A percentile compares a stretch with the other conserved stretches of the same genome.
phyloP scores from a whole-genome alignment of 192 early-diverging fungal genomes.

The Rhizophagus clarus region DNA sequence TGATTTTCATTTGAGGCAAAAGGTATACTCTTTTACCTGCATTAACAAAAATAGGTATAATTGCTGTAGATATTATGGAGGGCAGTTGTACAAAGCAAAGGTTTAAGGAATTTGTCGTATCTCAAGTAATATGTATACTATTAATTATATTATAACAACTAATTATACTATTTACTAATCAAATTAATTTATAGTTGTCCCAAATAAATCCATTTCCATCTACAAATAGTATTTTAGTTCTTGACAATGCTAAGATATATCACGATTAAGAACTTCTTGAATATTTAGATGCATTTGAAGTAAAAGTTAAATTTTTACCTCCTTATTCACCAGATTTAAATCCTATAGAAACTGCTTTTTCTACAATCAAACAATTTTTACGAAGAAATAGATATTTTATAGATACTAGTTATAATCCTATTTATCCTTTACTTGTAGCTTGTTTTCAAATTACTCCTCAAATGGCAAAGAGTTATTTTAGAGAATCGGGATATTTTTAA shows the following conservation, averaged over 20 bases:
- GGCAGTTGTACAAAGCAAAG: neutral
- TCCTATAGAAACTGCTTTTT: slow-evolving; percentile 12
- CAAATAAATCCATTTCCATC: neutral
- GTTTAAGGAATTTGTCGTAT: slow-evolving; percentile 11
- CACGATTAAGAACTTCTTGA: neutral
- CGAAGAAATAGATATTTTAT: slow-evolving; percentile 9
- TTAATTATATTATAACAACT: neutral
- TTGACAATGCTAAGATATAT: slow-evolving; percentile 14
- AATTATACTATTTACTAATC: neutral
- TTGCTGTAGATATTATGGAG: slow-evolving; percentile 20
- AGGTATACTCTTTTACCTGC: slow-evolving; percentile 11
- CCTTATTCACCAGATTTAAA: slow-evolving; percentile 21
- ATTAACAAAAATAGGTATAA: neutral
- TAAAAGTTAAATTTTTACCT: neutral
- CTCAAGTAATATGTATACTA: slow-evolving; percentile 5
- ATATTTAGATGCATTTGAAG: neutral
- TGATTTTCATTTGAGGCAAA: slow-evolving; percentile 1
- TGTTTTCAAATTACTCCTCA: slow-evolving; percentile 8
- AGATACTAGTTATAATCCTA: neutral
- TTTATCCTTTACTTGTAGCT: slow-evolving; percentile 13
- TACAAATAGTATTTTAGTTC: neutral
- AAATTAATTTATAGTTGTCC: neutral
- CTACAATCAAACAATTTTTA: slow-evolving; percentile 13
- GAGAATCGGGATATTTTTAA: neutral
- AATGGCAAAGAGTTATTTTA: neutral